These are phyloP conservation scores for Torrubiella hemipterigena DNA, from an alignment of 2,329 filamentous ascomycete species.

Conservation along the genomic window DNA sequence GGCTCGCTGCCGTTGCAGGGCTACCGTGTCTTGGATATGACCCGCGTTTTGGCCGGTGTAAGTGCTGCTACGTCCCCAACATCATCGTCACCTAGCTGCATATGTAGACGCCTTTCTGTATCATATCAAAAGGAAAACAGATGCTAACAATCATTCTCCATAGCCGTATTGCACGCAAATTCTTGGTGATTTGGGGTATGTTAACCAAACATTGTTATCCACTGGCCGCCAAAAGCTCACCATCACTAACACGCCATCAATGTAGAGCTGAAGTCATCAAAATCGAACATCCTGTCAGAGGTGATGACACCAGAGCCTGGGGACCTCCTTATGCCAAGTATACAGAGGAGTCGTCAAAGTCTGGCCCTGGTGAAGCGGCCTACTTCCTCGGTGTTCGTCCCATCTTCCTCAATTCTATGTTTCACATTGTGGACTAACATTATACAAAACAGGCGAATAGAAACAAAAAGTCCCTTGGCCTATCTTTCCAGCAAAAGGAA, in stretches of 20 bases:
- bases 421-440: conserved; percentile 3
- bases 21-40: conserved; percentile 90
- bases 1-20: conserved; percentile 59
- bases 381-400: conserved; percentile 76
- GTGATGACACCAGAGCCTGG: conserved; percentile 93
- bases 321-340: conserved; percentile 88
- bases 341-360: conserved; percentile 39
- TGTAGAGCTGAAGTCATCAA: conserved; percentile 89
- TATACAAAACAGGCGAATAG: conserved; percentile 61
- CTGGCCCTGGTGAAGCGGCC: conserved; percentile 80
- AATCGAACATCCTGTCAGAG: conserved; percentile 81
- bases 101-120: neutral
- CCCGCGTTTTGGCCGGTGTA: conserved; percentile 86
- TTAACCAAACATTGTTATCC: conserved; percentile 2
- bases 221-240: neutral
- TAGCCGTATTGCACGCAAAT: conserved; percentile 98
- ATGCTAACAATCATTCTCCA: conserved; percentile 9
- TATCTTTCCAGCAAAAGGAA: conserved; percentile 78
- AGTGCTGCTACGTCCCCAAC: conserved; percentile 23
- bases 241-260: neutral
- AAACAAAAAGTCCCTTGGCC: conserved; percentile 87
- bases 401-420: neutral
- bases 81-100: conserved; percentile 4
- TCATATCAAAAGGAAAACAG: neutral
- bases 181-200: conserved; percentile 86